Conservation (phyloP, 2,329 filamentous ascomycete species). For the Keithomyces neogunnii region DNA sequence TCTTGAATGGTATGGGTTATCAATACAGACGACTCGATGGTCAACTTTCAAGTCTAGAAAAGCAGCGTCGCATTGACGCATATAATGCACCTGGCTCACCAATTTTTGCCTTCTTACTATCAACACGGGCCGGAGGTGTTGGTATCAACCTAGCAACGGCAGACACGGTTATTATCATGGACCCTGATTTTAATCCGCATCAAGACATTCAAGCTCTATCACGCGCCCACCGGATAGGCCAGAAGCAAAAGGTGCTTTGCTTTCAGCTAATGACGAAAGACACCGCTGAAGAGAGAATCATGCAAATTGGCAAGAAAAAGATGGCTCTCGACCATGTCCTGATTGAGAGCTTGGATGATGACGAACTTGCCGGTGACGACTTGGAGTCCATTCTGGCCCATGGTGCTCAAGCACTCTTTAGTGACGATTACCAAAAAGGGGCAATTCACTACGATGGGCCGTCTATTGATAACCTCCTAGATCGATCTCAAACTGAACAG, state of each 20-base stretch:
- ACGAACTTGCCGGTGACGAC: slow-evolving; percentile 72
- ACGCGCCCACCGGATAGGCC: slow-evolving; percentile 89
- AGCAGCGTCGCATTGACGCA: slow-evolving; percentile 88
- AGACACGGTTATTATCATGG: slow-evolving; percentile 95
- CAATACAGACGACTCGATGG: slow-evolving; percentile 78
- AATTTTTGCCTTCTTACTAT: slow-evolving; percentile 85
- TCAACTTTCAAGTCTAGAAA: slow-evolving; percentile 69
- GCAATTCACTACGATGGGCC: slow-evolving; percentile 75
- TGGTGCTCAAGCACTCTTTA: slow-evolving; percentile 80
- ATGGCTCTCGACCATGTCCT: slow-evolving; percentile 92
- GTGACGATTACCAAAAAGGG: slow-evolving; percentile 58
- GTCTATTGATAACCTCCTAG: slow-evolving; percentile 84
- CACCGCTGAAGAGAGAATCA: slow-evolving; percentile 89
- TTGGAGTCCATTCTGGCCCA: slow-evolving; percentile 82
- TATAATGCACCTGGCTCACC: slow-evolving; percentile 81
- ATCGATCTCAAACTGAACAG: slow-evolving; percentile 73
- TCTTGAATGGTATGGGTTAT: slow-evolving; percentile 67
- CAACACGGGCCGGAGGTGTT: slow-evolving; percentile 89
- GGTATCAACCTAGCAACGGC: slow-evolving; percentile 96
- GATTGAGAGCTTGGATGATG: slow-evolving; percentile 82
- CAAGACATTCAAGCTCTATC: slow-evolving; percentile 95
- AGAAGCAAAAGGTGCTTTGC: slow-evolving; percentile 90
- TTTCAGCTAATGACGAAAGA: slow-evolving; percentile 89
- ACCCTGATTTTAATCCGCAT: slow-evolving; percentile 96
- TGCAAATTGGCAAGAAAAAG: slow-evolving; percentile 92